Conservation (phyloP, 768 basidiomycete genomes). For the Mycena amicta region DNA sequence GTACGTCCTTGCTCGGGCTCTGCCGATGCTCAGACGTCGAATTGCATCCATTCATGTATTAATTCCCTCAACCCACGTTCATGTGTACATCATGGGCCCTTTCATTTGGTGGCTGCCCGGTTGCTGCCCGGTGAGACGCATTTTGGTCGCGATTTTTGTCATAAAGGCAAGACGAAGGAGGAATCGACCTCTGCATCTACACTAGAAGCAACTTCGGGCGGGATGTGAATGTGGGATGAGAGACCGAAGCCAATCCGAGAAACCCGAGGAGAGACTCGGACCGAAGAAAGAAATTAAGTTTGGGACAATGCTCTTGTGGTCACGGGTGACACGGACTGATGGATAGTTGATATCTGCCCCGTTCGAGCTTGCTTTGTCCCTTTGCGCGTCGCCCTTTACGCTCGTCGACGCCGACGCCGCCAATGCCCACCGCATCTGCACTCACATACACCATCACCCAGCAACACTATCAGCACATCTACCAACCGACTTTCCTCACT, state of each 20-base stretch:
- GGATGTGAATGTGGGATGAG: neutral
- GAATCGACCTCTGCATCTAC: no score
- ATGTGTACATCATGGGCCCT: neutral
- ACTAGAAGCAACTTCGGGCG: no score
- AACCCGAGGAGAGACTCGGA: no score
- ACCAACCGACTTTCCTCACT: neutral
- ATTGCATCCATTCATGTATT: no score
- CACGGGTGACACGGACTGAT: neutral
- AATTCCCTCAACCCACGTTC: neutral
- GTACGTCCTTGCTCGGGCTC: no score
- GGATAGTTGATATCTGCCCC: neutral
- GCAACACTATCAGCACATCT: neutral
- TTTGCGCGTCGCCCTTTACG: neutral
- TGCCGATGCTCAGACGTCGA: no score
- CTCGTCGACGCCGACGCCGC: neutral
- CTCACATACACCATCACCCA: neutral
- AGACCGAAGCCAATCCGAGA: neutral
- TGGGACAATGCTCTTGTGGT: conserved; percentile 1
- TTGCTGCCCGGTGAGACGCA: no score
- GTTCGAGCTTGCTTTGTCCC: neutral
- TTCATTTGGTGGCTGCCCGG: no score
- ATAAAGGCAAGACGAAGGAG: no score
- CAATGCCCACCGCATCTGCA: neutral
- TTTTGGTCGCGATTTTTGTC: no score
- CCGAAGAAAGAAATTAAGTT: neutral